Base-by-base conservation (phyloP, 495 filamentous ascomycete genomes). In the Haplographium delicatum region DNA sequence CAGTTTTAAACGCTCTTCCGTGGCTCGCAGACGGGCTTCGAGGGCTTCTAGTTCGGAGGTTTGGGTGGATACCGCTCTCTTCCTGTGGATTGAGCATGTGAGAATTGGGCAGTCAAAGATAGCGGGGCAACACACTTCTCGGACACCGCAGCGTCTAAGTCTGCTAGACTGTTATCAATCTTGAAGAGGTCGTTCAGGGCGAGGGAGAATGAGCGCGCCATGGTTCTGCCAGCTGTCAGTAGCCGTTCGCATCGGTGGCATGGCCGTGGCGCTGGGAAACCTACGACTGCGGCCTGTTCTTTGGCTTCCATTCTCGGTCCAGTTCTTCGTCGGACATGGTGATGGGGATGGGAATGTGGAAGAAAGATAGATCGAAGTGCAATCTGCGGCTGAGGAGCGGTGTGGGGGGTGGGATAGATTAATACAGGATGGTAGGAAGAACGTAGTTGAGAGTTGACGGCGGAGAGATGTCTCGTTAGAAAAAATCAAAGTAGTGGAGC, bases 151-250 rank as follows among this genome's bases (percentile, higher is more conserved):
- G 84, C 77, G 48, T 84, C 79, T 19, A 97, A 76, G 51, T 87
- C 78, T 58, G 86, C 81, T 51, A 96, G 69, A 56, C 81, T 81
- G 61, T 83, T 86, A 57, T 95, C 85, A 58, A 93, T 82, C 57
- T 83, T 78, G 66, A 97, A 97, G 53, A 90, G 83, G 65, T 89
- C 86, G 69, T 94, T 86, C 46, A 97, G 76, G 61, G 87, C 86
- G 20, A 83, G 72, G 25, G 88, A 89, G 73, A 97, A 96, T 48
- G 82, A 85, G 48, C 84, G 83, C 20, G 90, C 91, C 65, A 95
- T 82, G 47, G 87, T 91, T 50, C 91, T 96, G 69, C 25, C 57
- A 28, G 41, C 53, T 37, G 45, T 51, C 39, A 35, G 22, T 35
- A 39, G 2, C n/a, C 28, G 24, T 5, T 7, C 31, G 43, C 18